Percentiles rank a stretch among this genome's conserved stretches.
Conservation (phyloP, 2,329 filamentous ascomycete species). For the Neonectria magnoliae region DNA sequence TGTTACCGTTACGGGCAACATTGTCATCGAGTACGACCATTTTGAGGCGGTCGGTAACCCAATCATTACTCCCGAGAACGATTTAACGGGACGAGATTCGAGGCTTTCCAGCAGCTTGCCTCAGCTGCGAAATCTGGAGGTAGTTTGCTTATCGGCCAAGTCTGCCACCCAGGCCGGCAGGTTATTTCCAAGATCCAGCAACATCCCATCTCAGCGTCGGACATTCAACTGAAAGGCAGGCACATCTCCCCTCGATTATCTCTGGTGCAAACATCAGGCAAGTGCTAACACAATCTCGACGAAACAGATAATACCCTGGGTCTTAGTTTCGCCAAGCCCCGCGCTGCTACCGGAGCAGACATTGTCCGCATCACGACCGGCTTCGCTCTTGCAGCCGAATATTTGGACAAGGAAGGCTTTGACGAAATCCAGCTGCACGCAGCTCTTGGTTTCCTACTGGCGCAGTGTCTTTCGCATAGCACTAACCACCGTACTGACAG, state of each 20-base stretch:
- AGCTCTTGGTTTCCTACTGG: constrained; percentile 61
- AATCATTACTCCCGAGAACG: not conserved
- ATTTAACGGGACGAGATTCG: not conserved
- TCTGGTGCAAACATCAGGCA: not conserved
- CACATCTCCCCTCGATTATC: not conserved
- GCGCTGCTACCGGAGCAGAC: not conserved
- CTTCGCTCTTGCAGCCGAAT: constrained; percentile 63
- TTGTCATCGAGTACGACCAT: not conserved
- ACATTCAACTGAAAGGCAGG: not conserved
- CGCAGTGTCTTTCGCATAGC: constrained; percentile 57
- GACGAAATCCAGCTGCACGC: constrained; percentile 58
- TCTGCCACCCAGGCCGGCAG: not conserved
- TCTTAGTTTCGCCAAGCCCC: not conserved
- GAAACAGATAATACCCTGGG: not conserved
- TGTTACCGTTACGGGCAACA: not conserved
- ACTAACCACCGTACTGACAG: constrained; percentile 61
- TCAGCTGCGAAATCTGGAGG: not conserved
- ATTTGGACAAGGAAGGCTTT: constrained; percentile 65
- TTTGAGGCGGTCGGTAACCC: not conserved
- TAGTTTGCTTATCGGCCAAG: not conserved
- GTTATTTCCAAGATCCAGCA: not conserved
- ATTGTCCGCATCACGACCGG: constrained; percentile 21
- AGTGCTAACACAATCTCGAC: not conserved
- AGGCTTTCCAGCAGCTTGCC: not conserved
- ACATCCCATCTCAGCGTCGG: not conserved